Percentiles rank a stretch among this genome's conserved stretches.
Conservation (phyloP, 2,329 filamentous ascomycete species). For the Colletotrichum phormii region DNA sequence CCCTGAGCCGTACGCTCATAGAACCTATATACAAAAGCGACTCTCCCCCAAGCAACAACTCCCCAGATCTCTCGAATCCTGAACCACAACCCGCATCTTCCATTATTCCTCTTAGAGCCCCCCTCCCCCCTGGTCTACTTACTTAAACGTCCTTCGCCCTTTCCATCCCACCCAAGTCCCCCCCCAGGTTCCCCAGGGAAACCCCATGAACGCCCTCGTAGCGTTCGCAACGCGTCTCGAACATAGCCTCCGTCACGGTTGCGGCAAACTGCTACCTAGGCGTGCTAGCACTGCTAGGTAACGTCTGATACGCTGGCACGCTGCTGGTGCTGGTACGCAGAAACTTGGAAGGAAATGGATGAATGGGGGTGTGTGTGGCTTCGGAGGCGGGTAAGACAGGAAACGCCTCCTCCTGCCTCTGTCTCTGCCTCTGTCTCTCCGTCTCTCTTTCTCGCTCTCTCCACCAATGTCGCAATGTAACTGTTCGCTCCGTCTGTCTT, state of each 20-base stretch:
- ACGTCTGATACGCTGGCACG: too few species aligned
- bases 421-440: not conserved
- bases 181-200: not conserved
- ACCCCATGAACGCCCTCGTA: constrained; percentile 9
- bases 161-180: not conserved
- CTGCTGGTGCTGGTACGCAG: not conserved
- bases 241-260: not conserved
- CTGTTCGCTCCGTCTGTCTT: not conserved
- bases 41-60: not conserved
- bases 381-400: not conserved
- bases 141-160: not conserved
- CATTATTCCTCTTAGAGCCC: not conserved
- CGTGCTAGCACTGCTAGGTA: too few species aligned
- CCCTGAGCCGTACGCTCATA: not conserved
- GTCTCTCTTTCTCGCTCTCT: too few species aligned
- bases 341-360: not conserved
- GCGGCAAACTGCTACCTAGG: not conserved
- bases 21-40: not conserved
- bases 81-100: not conserved
- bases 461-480: too few species aligned
- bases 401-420: not conserved
- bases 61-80: not conserved
- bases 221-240: constrained; percentile 16
- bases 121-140: too few species aligned
- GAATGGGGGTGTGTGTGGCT: not conserved